Conservation (phyloP, 768 basidiomycete species). For the Boletus coccyginus region DNA sequence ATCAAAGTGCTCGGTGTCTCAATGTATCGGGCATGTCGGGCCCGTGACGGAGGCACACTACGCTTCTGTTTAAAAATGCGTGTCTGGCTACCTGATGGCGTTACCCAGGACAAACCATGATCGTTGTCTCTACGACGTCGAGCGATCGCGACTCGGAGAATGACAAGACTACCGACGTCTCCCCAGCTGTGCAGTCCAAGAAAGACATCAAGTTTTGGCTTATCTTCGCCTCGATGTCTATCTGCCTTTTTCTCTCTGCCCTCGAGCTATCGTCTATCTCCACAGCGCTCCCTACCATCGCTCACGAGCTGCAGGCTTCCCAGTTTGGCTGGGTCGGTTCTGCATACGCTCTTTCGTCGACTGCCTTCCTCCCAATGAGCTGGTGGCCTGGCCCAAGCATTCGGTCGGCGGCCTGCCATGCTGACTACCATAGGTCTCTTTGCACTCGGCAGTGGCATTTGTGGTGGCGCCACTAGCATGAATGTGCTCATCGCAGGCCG, state of each 20-base stretch:
- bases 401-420: constrained; percentile 31
- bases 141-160: constrained; percentile 1
- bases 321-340: constrained; percentile 39
- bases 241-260: constrained; percentile 25
- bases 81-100: neutral
- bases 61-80: neutral
- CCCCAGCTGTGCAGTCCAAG: neutral
- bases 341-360: constrained; percentile 35
- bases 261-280: constrained; percentile 27
- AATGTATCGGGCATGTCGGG: neutral
- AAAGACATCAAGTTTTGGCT: constrained; percentile 27
- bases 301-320: constrained; percentile 21
- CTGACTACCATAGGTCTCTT: constrained; percentile 26
- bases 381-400: constrained; percentile 31
- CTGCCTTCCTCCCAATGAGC: constrained; percentile 37
- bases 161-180: neutral
- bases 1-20: neutral
- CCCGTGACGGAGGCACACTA: neutral
- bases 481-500: constrained; percentile 23
- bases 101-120: neutral
- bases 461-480: constrained; percentile 26
- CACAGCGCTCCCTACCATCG: constrained; percentile 36
- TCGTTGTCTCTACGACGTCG: neutral
- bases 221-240: constrained; percentile 26
- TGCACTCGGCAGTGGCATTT: constrained; percentile 36